Base-by-base conservation (phyloP, 2,329 filamentous ascomycete species). In the Rhytidhysteron rufulum region DNA sequence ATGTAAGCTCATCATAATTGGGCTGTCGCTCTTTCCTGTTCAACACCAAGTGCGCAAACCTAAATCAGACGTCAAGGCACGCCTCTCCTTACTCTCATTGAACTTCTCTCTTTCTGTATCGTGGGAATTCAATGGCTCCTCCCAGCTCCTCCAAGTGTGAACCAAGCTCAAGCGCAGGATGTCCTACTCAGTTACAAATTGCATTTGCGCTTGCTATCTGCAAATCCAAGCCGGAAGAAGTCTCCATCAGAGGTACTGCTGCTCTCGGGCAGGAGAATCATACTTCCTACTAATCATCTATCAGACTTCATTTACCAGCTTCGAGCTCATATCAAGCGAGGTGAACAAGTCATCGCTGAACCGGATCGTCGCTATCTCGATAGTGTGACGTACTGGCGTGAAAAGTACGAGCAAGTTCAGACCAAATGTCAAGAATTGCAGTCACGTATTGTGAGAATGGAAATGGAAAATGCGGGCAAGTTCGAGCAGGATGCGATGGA, bases 371-470 rank as follows among this genome's bases (percentile, higher is more conserved):
- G 50, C 8, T 62, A 69, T 33, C 50, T 73, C 17, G 66, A 72
- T 41, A 53, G 65, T 11, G 62, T 64, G 9, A 48, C 60, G 4
- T 71, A 62, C 41, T 71, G 68, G 69, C 47, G 50, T 22, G 48
- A 61, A 6, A 51, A 52, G 31, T 60, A 47, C 30, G 44, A 50
- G 15, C 38, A 39, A 17, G 40, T 49, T 0, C 53, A 65, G n/a
- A 41, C 49, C 5, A 52, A 53, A 24, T 55, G 54, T 30, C 39
- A 45, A 2, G 39, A 48, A 4, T 46, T 65, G 13, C 47, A 54
- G 19, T 43, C 30, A 3, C 41, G 52, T 21, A 54, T 58, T 24
- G 39, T 46, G 7, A 54, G 55, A 21, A 51, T 63, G 2, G 57
- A 63, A 25, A 49, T 56, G 20, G 55, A 54, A 10, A 58, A 54